These are phyloP conservation scores for Coemansia asiatica DNA, from an alignment of 192 early-diverging fungal species.

Conservation along the genomic window DNA sequence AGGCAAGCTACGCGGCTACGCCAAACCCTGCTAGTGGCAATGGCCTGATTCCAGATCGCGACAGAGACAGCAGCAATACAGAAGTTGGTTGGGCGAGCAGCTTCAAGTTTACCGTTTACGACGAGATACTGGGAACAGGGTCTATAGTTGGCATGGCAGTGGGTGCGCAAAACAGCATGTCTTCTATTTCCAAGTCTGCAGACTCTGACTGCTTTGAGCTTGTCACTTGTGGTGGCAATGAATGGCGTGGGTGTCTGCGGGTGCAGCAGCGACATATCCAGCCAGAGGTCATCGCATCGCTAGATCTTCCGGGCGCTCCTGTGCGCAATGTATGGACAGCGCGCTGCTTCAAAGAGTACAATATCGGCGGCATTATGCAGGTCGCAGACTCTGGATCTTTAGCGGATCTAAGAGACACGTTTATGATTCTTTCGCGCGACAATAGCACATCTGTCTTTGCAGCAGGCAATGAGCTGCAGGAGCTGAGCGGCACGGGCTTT, in stretches of 20 bases:
- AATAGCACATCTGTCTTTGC: constrained; percentile 60
- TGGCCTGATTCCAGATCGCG: not conserved
- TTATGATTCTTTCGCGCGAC: constrained; percentile 46
- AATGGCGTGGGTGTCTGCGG: constrained; percentile 57
- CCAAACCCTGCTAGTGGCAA: not conserved
- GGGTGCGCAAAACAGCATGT: constrained; percentile 56
- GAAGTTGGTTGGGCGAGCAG: constrained; percentile 35
- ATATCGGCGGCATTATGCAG: constrained; percentile 52
- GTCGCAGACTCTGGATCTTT: constrained; percentile 31
- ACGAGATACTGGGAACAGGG: constrained; percentile 75
- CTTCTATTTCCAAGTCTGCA: not conserved
- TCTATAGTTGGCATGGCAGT: constrained; percentile 74
- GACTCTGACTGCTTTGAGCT: constrained; percentile 54
- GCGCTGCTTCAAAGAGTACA: constrained; percentile 40
- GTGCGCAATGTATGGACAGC: constrained; percentile 46
- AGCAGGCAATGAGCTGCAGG: constrained; percentile 79
- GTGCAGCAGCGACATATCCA: constrained; percentile 63
- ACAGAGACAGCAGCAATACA: constrained; percentile 14
- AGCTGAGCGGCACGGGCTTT: constrained; percentile 73
- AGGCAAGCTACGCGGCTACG: not conserved
- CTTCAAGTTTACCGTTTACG: constrained; percentile 70
- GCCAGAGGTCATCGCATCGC: constrained; percentile 61
- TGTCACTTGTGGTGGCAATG: constrained; percentile 62
- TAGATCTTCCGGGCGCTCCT: constrained; percentile 55
- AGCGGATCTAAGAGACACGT: constrained; percentile 30